Evolutionary conservation across 2,329 filamentous ascomycete species (phyloP).

Genomic region (Biscogniauxia marginata): DNA sequence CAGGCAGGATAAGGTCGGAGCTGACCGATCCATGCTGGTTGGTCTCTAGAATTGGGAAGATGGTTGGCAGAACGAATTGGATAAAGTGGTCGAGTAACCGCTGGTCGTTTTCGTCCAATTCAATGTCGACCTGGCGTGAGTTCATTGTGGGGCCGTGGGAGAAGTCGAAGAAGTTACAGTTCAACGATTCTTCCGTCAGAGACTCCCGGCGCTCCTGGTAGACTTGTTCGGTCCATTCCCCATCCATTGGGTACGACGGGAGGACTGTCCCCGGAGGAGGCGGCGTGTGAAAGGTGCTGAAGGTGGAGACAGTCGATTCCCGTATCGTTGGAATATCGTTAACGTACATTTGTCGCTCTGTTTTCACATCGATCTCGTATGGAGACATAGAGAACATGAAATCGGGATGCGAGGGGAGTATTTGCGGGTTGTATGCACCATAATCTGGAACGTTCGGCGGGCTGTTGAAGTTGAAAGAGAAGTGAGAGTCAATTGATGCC

Average conservation of each 20-base stretch:
- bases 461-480: constrained; percentile 73
- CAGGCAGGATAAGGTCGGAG: constrained; percentile 80
- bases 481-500: constrained; percentile 77
- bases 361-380: constrained; percentile 95
- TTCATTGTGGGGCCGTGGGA: constrained; percentile 64
- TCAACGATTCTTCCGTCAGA: constrained; percentile 62
- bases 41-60: constrained; percentile 89
- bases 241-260: constrained; percentile 57
- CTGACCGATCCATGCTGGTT: constrained; percentile 83
- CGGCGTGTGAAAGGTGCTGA: constrained; percentile 84
- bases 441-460: constrained; percentile 52
- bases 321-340: constrained; percentile 82
- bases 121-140: constrained; percentile 68
- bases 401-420: constrained; percentile 56
- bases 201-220: constrained; percentile 69
- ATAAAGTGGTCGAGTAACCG: constrained; percentile 88
- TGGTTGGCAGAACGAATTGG: constrained; percentile 78
- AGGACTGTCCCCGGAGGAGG: constrained; percentile 68
- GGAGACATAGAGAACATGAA: constrained; percentile 63
- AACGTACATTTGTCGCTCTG: constrained; percentile 89
- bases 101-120: constrained; percentile 85
- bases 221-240: constrained; percentile 71
- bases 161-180: constrained; percentile 83
- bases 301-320: constrained; percentile 88
- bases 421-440: constrained; percentile 61